Evolutionary conservation across 495 filamentous ascomycete genomes (phyloP).

Genomic region (Podospora pseudocomata): DNA sequence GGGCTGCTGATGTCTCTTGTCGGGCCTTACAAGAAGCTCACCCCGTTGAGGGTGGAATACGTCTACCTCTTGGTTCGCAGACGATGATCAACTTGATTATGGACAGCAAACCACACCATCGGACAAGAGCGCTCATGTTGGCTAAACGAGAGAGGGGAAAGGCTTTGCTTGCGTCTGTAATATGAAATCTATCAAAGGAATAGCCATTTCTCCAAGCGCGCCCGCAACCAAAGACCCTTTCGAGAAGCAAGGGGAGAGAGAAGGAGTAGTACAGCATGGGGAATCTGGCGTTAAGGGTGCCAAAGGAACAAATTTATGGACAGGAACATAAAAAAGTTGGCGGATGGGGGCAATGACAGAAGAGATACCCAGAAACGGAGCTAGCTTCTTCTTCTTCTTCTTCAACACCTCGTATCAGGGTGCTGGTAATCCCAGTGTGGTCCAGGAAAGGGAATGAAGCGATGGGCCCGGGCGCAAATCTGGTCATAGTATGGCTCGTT

Average conservation of each 20-base stretch:
- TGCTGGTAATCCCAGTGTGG: constrained; percentile 44
- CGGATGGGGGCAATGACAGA: constrained; percentile 9
- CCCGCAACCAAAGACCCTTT: neutral
- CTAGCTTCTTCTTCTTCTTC: constrained; percentile 9
- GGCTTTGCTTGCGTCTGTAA: constrained; percentile 7
- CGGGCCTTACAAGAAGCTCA: constrained; percentile 93
- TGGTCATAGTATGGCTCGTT: constrained; percentile 80
- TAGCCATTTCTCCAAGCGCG: neutral
- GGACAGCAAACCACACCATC: neutral
- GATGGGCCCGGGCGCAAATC: constrained; percentile 72
- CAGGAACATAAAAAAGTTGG: constrained; percentile 3
- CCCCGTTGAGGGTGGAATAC: constrained; percentile 83
- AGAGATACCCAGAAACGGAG: constrained; percentile 28
- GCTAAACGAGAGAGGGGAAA: neutral
- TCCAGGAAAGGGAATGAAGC: constrained; percentile 75
- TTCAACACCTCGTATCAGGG: constrained; percentile 10
- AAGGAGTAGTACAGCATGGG: neutral
- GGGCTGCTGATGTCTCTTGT: constrained; percentile 85
- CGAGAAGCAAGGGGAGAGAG: neutral
- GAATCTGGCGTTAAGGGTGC: constrained; percentile 19
- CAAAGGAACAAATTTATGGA: constrained; percentile 9
- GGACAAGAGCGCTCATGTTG: neutral
- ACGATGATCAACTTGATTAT: constrained; percentile 54
- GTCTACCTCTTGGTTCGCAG: constrained; percentile 82
- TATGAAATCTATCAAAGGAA: constrained; percentile 6